Conservation (phyloP, 495 filamentous ascomycete species). For the Ascobolus immersus region DNA sequence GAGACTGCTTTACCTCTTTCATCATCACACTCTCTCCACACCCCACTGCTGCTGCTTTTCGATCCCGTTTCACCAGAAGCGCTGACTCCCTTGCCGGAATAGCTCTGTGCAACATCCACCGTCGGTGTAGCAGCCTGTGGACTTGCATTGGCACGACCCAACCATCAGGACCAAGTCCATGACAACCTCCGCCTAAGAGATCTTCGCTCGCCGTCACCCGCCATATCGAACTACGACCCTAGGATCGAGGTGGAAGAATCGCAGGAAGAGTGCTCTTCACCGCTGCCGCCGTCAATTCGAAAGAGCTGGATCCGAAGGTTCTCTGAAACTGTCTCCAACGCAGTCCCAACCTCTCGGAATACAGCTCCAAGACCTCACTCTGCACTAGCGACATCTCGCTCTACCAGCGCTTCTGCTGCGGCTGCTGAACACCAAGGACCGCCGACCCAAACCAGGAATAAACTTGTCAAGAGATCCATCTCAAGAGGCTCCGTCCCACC, state of each 20-base stretch:
- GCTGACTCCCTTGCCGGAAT: conserved; percentile 5
- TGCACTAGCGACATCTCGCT: no score
- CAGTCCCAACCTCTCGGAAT: no score
- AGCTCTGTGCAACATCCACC: conserved; percentile 49
- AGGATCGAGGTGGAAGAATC: background rate
- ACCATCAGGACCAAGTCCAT: conserved; percentile 17
- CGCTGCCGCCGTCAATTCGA: background rate
- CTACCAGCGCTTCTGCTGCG: no score
- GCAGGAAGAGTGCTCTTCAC: background rate
- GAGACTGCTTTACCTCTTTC: background rate
- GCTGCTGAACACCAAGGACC: no score
- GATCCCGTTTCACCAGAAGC: background rate
- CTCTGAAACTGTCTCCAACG: no score
- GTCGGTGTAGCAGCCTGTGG: conserved; percentile 41
- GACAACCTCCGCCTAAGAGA: conserved; percentile 8
- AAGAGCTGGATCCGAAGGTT: background rate
- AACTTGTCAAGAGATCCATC: no score
- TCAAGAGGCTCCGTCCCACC: no score
- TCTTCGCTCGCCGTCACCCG: no score
- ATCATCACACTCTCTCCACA: background rate
- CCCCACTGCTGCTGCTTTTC: conserved; percentile 1
- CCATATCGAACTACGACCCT: no score
- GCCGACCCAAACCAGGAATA: no score
- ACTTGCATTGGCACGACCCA: conserved; percentile 36
- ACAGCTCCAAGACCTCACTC: no score